Evolutionary conservation across 768 basidiomycete genomes (phyloP), one percentile per base, ranked within the genome.

Genomic region (Boletus reticulatus): DNA sequence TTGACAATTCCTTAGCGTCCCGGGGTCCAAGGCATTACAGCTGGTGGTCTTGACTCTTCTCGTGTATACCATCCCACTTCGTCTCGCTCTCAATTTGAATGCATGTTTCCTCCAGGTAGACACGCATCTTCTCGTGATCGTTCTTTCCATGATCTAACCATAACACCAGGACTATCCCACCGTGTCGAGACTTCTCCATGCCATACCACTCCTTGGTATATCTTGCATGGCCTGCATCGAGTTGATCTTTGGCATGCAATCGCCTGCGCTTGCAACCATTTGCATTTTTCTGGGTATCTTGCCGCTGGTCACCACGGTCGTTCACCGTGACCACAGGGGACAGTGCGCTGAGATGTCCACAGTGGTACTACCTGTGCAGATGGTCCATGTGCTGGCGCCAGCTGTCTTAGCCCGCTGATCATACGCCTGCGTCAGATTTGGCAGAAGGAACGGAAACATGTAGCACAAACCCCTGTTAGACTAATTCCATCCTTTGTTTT

Each of bases 31-130:
- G 13, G n/a, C 14, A 4, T 36, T 66, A 19, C 46, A 24, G 6
- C 56, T 52, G 2, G 44, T 52, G 10, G 51, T 57, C 0, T 52
- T 69, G 17, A 51, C 58, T 0, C 56, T 69, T n/a, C 52, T 70
- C 12, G 45, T 66, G 3, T 70, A 66, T 37, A 69, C 64, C 9
- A 60, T 64, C 43, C 67, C 50, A 19, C 60, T 69, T 31, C 55
- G 56, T 19, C 42, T 64, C 22, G 50, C 56, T 16, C 43, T 44
- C 39, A 22, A 22, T 3, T 3, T 22, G 22, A 52, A 57, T 22
- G 12, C 46, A 11, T 53, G 55, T 37, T 55, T 53, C 34, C 20
- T 62, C 44, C 48, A 29, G 22, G 48, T 49, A 32, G 22, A 22
- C 22, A 22, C 12, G 32, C 7, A 8, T 22, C 4, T 32, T 32